Evolutionary conservation across 1,284 basidiomycete genomes (phyloP), one percentile per base, ranked within the genome.

Genomic region (Cutaneotrichosporon daszewskae): DNA sequence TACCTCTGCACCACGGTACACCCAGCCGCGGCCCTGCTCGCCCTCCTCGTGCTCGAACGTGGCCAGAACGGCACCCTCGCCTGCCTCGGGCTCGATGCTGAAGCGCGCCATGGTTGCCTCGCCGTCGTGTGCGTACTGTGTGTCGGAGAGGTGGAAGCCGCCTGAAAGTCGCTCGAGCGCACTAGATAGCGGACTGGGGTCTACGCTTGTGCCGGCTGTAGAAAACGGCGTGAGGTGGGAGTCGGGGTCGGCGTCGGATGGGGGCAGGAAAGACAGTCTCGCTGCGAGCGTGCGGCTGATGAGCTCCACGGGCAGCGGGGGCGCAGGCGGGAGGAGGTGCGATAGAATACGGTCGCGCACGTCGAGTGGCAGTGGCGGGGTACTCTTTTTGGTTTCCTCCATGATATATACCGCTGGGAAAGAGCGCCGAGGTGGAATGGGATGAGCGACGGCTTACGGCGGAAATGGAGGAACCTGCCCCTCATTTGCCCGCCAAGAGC

Each of bases 241-340:
- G 53, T 71, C 68, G 31, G 56, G 47, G 41, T 65, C 62, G 18
- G 35, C 25, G 0, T 43, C 42, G 3, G 47, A 42, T 1, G 69
- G 69, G 0, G 66, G 65, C 18, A 71, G 58, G 49, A 65, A 71
- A 1, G 56, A 39, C 13, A 64, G 57, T 13, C 68, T 58, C n/a
- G 63, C 58, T 18, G 64, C 42, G 33, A 71, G 49, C 3, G 62
- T 32, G 27, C 53, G 53, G 3, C 59, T 55, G 37, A 67, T 41
- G 12, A 65, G 51, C 12, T 52, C 45, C 5, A 51, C 37, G 0
- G 69, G 65, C 2, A 69, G 56, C 0, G 67, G 66, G 3, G 55
- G 58, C 1, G 36, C 26, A 1, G 68, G 69, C 0, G 68, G 69
- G 16, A 69, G 41, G 23, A 69, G 63, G 42, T 64, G 55, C 5